Evolutionary conservation across 805 yeast species (phyloP), one percentile per base, ranked within the genome.

Genomic region (Candida methanosorbosa): DNA sequence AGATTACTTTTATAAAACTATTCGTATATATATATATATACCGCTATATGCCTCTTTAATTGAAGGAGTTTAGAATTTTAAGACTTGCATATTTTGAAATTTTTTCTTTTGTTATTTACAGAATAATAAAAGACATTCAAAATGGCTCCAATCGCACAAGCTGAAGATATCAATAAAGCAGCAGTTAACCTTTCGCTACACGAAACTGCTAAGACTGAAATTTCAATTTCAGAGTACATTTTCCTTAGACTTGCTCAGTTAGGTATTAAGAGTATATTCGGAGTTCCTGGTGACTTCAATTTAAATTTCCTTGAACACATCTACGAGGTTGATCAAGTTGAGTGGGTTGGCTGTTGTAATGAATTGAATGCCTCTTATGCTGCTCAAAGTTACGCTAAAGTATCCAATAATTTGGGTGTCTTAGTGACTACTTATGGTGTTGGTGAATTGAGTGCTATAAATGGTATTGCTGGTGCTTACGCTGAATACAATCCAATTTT

Each of bases 271-370:
- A 55, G 72, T 7, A 53, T 73, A 28, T 72, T 72, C 48, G 80
- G 80, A 16, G 73, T 73, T 22, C 78, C 81, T 1, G 80, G 81
- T 9, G 81, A 75, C 49, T 75, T 71, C 57, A 75, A 73, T 44
- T 62, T 76, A 37, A 59, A 59, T 18, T 54, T 70, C 19, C 50
- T 70, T 43, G 76, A 70, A 39, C 67, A 68, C 40, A 44, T 69
- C 27, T 66, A 66, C 38, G 49, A 59, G 13, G 46, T 37, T 35
- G 36, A 42, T 11, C 52, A 39, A 5, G 34, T 56, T 18, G 42
- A 52, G 8, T 57, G 63, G 63, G 58, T 67, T 18, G 73, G 73
- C 9, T 59, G 66, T 28, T 69, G 75, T 52, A 70, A 70, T 42
- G 76, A 70, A 48, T 56, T 70, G 38, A 70, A 70, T 41, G 68